Evolutionary conservation across 1,284 basidiomycete genomes (phyloP).

Genomic region (Chalciporus sp.): DNA sequence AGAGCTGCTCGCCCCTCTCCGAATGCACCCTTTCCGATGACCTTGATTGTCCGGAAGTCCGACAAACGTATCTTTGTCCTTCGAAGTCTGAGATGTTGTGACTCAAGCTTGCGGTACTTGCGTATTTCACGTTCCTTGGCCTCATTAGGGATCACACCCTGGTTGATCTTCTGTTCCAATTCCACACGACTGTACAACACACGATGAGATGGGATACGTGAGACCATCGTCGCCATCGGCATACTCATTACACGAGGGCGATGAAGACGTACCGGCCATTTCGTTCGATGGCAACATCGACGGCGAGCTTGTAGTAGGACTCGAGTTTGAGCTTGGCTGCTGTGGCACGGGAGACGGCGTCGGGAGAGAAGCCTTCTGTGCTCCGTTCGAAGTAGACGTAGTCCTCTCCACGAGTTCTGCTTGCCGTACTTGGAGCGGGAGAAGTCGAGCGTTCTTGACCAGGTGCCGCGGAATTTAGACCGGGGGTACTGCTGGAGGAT

Average conservation of each 20-base stretch:
- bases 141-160: slow-evolving; percentile 75
- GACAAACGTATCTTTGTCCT: slow-evolving; percentile 91
- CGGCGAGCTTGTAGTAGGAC: slow-evolving; percentile 95
- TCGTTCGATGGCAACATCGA: slow-evolving; percentile 84
- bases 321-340: slow-evolving; percentile 97
- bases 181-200: slow-evolving; percentile 75
- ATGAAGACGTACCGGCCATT: slow-evolving; percentile 46
- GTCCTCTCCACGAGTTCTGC: slow-evolving; percentile 46
- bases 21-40: slow-evolving; percentile 98
- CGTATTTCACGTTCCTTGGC: slow-evolving; percentile 90
- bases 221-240: slow-evolving; percentile 11
- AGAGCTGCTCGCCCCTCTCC: slow-evolving; percentile 70
- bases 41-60: slow-evolving; percentile 97
- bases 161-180: slow-evolving; percentile 85
- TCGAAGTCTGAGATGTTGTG: slow-evolving; percentile 86
- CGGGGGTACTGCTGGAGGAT: slow-evolving; percentile 17
- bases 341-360: slow-evolving; percentile 90
- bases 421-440: slow-evolving; percentile 33
- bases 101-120: slow-evolving; percentile 90
- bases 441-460: slow-evolving; percentile 32
- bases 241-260: background rate
- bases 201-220: background rate
- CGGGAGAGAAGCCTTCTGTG: slow-evolving; percentile 82
- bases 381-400: slow-evolving; percentile 97
- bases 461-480: slow-evolving; percentile 19